Base-by-base conservation (phyloP, 148 eudicot genomes). In the Nepenthes mirabilis region DNA sequence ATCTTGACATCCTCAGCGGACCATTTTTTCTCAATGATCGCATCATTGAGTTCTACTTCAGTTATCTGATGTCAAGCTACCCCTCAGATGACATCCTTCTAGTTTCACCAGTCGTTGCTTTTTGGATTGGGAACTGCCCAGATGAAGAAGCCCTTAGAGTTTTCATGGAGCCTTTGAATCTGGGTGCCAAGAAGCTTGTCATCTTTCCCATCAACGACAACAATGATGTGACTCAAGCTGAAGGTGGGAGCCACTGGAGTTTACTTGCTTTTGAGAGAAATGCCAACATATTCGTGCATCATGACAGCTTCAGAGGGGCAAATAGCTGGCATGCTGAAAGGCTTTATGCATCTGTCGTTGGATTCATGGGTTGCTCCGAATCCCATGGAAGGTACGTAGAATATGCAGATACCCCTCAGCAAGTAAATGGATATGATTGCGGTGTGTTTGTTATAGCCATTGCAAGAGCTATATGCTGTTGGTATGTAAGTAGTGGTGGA, bases 211-310 rank as follows among this genome's bases (percentile, higher is more conserved):
- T 91, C 67, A 91, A 91, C 57, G 61, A 88, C 70, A 91, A 91
- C 13, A 54, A 57, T 11, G 91, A 88, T 35, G 77, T 83, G 43
- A 66, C 68, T n/a, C 33, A 10, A 62, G 80, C 81, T 7, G 96
- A 82, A 68, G 96, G 88, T 34, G 98, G 98, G 45, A 69, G 60
- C 33, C 96, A 88, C 68, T 91, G 98, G 98, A 91, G 98, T 74
- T 67, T 91, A 52, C 88, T 88, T 11, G 88, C 79, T 2, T 91
- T 73, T 58, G 70, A 75, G 47, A 75, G 88, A 68, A 37, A 70
- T 0, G 43, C 74, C 34, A 83, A 79, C 47, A 61, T 75, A 34
- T 91, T 80, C 72, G 83, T 91, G 57, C 96, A 91, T 75, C 96
- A 88, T 52, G 98, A 91, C 65, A 91, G 90, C 70, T 62, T n/a